Evolutionary conservation across 2,329 filamentous ascomycete species (phyloP).

Genomic region (Alternaria longipes): DNA sequence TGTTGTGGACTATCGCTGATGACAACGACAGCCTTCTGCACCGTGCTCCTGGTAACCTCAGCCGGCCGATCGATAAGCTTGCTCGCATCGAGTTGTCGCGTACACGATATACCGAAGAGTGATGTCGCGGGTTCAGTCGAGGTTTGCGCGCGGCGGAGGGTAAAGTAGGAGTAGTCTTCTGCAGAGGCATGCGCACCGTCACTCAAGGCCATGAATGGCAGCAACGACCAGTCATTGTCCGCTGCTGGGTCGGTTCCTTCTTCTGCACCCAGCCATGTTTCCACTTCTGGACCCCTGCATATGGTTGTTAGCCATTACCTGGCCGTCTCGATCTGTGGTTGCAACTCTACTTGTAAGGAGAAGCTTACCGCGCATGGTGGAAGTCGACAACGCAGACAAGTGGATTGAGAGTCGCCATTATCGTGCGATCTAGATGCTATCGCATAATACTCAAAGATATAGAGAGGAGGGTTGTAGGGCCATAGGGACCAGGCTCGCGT

Average conservation of each 20-base stretch:
- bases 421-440: constrained; percentile 22
- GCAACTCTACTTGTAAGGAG: constrained; percentile 8
- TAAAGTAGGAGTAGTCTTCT: constrained; percentile 99
- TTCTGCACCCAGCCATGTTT: constrained; percentile 83
- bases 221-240: constrained; percentile 87
- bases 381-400: constrained; percentile 64
- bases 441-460: constrained; percentile 5
- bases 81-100: constrained; percentile 84
- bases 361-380: constrained; percentile 59
- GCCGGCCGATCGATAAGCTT: constrained; percentile 79
- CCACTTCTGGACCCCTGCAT: constrained; percentile 84
- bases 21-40: constrained; percentile 97
- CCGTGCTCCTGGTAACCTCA: constrained; percentile 95
- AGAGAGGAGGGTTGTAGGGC: constrained; percentile 7
- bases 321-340: background rate
- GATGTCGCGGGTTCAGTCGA: constrained; percentile 70
- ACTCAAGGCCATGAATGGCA: constrained; percentile 96
- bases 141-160: constrained; percentile 70
- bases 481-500: constrained; percentile 25
- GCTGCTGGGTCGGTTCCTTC: constrained; percentile 79
- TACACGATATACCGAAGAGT: constrained; percentile 95
- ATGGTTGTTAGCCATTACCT: constrained; percentile 7
- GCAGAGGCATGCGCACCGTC: constrained; percentile 92
- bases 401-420: constrained; percentile 52
- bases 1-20: constrained; percentile 89